Percentiles rank a stretch among this genome's conserved stretches.
Conservation (phyloP, 306 rosid species). For the Cicer yamashitae region DNA sequence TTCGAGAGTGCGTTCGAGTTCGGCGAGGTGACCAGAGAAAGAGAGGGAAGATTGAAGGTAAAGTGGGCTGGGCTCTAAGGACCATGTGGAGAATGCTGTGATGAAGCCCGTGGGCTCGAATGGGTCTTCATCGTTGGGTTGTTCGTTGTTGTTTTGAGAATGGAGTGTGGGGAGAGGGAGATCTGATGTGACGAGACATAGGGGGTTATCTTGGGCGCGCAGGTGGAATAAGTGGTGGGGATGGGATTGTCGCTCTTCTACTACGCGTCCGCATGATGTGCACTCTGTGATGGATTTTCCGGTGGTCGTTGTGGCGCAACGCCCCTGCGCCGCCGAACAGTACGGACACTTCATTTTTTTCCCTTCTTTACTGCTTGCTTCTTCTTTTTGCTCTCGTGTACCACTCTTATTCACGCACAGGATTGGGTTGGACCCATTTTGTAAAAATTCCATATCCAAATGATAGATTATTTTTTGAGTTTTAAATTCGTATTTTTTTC, state of each 20-base stretch:
- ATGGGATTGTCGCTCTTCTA: conserved; percentile 84
- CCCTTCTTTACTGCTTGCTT: too few species aligned
- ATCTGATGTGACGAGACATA: conserved; percentile 89
- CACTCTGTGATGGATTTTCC: conserved; percentile 85
- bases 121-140: conserved; percentile 66
- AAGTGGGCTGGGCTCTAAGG: conserved; percentile 85
- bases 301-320: conserved; percentile 76
- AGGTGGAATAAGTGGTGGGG: conserved; percentile 89
- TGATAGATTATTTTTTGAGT: too few species aligned
- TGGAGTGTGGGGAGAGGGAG: conserved; percentile 74
- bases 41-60: conserved; percentile 79
- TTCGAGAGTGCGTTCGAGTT: conserved; percentile 89
- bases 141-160: conserved; percentile 42
- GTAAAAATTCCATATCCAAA: too few species aligned
- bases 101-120: conserved; percentile 96
- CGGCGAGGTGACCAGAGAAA: conserved; percentile 96
- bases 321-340: conserved; percentile 81
- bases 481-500: too few species aligned
- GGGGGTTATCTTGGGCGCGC: conserved; percentile 95
- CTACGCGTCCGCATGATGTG: conserved; percentile 86
- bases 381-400: too few species aligned
- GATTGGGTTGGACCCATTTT: too few species aligned
- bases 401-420: too few species aligned
- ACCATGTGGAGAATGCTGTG: conserved; percentile 93
- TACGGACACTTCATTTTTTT: conserved; percentile 86